Evolutionary conservation across 2,329 filamentous ascomycete genomes (phyloP).

Genomic region (Fusarium siculi): DNA sequence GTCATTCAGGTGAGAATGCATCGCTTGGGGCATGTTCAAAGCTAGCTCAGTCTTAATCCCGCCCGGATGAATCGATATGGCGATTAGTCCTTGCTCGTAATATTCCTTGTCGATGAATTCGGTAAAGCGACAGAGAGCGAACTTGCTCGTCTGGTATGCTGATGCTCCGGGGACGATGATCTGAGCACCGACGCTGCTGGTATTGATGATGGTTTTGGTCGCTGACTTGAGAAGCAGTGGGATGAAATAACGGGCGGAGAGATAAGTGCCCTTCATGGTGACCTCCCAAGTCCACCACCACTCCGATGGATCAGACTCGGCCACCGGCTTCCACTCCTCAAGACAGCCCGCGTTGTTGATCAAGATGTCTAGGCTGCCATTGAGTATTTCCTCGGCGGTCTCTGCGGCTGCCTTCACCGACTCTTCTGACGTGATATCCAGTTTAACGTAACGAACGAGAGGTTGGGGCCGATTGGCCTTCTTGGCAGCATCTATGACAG

Average conservation of each 20-base stretch:
- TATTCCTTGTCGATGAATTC: conserved; percentile 1
- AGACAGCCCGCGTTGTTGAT: conserved; percentile 58
- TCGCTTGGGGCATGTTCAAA: background rate
- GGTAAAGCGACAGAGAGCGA: background rate
- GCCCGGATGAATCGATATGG: background rate
- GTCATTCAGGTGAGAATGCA: background rate
- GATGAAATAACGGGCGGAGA: conserved; percentile 59
- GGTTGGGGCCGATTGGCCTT: conserved; percentile 45
- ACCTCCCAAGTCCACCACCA: conserved; percentile 61
- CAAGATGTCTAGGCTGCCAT: conserved; percentile 53
- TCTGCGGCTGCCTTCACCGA: conserved; percentile 46
- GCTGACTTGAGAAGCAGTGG: conserved; percentile 53
- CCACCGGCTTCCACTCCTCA: conserved; percentile 47
- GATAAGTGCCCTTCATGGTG: conserved; percentile 61
- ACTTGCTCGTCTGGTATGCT: background rate
- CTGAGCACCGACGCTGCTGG: conserved; percentile 50
- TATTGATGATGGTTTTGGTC: conserved; percentile 58
- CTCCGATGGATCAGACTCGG: conserved; percentile 51
- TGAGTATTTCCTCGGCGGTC: conserved; percentile 41
- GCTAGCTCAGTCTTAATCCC: background rate
- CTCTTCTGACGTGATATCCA: conserved; percentile 51
- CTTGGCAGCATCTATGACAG: conserved; percentile 49
- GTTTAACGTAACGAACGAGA: conserved; percentile 51
- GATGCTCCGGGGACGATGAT: background rate
- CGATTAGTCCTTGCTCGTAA: background rate